Conservation (phyloP, 2,329 filamentous ascomycete genomes). For the Pyricularia sp. region DNA sequence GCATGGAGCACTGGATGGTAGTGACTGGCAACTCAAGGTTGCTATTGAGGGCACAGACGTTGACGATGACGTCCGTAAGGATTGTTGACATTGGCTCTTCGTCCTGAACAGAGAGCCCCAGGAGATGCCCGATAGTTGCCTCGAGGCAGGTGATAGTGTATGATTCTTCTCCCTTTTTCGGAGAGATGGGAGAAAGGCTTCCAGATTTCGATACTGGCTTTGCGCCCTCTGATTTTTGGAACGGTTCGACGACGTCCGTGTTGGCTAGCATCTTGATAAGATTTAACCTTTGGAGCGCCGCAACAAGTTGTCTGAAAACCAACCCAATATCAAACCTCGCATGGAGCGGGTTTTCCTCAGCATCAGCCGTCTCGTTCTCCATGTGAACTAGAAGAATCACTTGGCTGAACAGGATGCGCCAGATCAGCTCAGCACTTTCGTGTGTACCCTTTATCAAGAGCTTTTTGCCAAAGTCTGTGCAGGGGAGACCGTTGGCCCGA, state of each 20-base stretch:
- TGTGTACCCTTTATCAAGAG: conserved; percentile 64
- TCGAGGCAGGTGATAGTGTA: conserved; percentile 46
- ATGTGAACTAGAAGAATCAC: conserved; percentile 76
- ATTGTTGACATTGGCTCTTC: conserved; percentile 41
- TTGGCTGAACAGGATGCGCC: conserved; percentile 67
- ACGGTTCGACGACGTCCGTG: conserved; percentile 40
- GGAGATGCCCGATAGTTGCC: conserved; percentile 47
- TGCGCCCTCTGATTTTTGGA: not conserved
- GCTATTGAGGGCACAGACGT: conserved; percentile 51
- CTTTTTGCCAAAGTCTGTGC: conserved; percentile 66
- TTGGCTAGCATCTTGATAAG: conserved; percentile 57
- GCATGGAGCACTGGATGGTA: conserved; percentile 47
- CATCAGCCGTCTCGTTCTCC: conserved; percentile 52
- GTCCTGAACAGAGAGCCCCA: conserved; percentile 45
- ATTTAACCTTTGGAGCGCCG: conserved; percentile 59
- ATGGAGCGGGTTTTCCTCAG: conserved; percentile 52
- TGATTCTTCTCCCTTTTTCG: conserved; percentile 14
- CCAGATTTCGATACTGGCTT: not conserved
- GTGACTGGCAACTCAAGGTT: conserved; percentile 50
- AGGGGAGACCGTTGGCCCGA: conserved; percentile 33
- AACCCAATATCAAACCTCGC: conserved; percentile 50
- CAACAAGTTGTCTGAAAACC: conserved; percentile 57
- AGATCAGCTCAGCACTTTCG: conserved; percentile 62
- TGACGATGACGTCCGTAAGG: conserved; percentile 53
- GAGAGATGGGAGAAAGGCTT: conserved; percentile 10